phyloP scores from a whole-genome alignment of 2,329 filamentous ascomycete genomes.

The Monosporascus sp. region DNA sequence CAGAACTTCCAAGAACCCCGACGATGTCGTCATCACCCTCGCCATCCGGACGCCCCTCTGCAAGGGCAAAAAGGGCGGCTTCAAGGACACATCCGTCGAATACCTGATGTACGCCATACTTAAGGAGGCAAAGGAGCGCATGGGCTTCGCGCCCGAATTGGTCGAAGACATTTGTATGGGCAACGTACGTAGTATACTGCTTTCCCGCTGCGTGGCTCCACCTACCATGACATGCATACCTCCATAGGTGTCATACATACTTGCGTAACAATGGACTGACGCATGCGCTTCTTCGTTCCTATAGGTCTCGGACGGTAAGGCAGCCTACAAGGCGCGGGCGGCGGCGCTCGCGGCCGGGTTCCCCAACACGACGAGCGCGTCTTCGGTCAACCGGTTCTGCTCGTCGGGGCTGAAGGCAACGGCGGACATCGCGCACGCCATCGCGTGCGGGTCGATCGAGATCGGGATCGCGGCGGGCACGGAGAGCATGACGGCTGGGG shows the following conservation, averaged over 20 bases:
- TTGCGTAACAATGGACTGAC: background rate
- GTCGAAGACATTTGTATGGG: constrained; percentile 90
- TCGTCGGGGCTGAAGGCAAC: constrained; percentile 93
- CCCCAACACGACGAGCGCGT: constrained; percentile 81
- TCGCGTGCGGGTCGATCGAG: constrained; percentile 74
- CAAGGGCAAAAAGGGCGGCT: constrained; percentile 85
- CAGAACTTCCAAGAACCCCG: constrained; percentile 86
- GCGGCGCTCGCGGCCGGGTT: constrained; percentile 87
- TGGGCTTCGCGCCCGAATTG: constrained; percentile 71
- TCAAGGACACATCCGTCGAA: constrained; percentile 92
- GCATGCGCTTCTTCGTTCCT: background rate
- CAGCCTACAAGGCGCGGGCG: constrained; percentile 85
- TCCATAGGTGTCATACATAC: background rate
- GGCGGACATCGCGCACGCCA: constrained; percentile 89
- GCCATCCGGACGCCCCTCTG: constrained; percentile 83
- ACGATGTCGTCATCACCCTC: constrained; percentile 94
- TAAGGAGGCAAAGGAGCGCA: constrained; percentile 67
- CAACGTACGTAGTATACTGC: constrained; percentile 57
- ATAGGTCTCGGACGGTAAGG: constrained; percentile 76
- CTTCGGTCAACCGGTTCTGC: constrained; percentile 91
- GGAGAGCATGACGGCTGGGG: constrained; percentile 77
- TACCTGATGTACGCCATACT: constrained; percentile 79
- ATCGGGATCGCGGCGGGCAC: constrained; percentile 83
- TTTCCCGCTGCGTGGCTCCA: background rate
- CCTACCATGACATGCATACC: background rate